Evolutionary conservation across 1,284 basidiomycete genomes (phyloP), one percentile per base, ranked within the genome.

Genomic region (Sparassis latifolia): DNA sequence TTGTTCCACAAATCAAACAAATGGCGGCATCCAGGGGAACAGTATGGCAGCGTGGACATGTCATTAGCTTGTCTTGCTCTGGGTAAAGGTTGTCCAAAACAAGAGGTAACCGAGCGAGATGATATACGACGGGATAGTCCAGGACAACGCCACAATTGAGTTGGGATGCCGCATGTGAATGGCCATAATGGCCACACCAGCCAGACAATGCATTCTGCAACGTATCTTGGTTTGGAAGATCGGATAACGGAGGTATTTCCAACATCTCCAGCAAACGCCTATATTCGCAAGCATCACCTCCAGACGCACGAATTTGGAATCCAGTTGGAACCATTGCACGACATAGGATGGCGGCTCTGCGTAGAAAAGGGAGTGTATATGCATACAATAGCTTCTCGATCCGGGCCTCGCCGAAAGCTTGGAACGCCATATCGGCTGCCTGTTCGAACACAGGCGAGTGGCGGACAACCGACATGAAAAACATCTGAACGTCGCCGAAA

Each of bases 341-440:
- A 56, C 86, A 91, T 6, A 98, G 76, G 39, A 97, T 90, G 4
- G 92, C 86, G 0, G 90, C 90, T 3, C 90, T 82, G 37, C 95
- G 86, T n/a, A 98, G 78, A 76, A 97, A 97, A 1, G 94, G 94
- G 5, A 99, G 74, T 0, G 92, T 95, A 69, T 95, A 92, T 0
- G 84, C 78, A 65, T 96, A 95, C 44, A 98, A 71, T 46, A 96
- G 71, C 68, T 89, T 92, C 62, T 94, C 89, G 48, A 98, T 84
- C 30, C 84, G 75, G 2, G 82, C 82, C 59, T 90, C 84, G 48
- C 88, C 88, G 60, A 88, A 89, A 4, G 82, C 79, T 47, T 86
- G 82, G 45, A 90, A 84, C 3, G 84, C 83, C 43, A 86, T 68
- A 33, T 84, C 87, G 3, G 87, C 85, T 0, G 82, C 86, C 59